These are phyloP conservation scores for Solanum chilense DNA, from an alignment of 257 asterid genomes.

Conservation along the genomic window DNA sequence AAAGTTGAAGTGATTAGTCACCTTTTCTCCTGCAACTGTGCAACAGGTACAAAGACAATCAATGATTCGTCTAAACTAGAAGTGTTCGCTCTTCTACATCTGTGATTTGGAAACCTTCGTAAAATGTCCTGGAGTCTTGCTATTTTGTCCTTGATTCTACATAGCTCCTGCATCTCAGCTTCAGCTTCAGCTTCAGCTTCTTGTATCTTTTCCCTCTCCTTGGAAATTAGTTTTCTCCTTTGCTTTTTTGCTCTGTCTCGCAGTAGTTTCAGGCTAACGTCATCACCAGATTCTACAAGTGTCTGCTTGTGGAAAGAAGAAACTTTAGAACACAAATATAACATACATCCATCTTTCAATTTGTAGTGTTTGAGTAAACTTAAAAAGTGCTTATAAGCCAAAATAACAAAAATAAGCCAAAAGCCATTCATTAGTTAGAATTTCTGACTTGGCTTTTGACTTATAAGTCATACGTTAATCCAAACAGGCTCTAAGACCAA, in stretches of 20 bases:
- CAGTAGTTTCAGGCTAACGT: conserved; percentile 58
- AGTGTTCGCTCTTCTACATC: conserved; percentile 16
- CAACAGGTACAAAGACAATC: conserved; percentile 61
- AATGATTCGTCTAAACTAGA: conserved; percentile 18
- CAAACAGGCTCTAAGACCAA: neutral
- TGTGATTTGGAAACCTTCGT: conserved; percentile 26
- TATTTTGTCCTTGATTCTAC: conserved; percentile 55
- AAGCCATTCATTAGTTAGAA: neutral
- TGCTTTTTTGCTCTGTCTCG: conserved; percentile 57
- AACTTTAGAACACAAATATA: neutral
- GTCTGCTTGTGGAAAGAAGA: conserved; percentile 24
- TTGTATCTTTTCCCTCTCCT: conserved; percentile 8
- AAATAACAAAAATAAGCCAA: too few relatives aligned
- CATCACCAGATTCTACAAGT: conserved; percentile 48
- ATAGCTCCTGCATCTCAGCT: conserved; percentile 65
- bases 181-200: conserved; percentile 75
- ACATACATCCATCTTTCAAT: neutral
- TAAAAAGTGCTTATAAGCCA: neutral
- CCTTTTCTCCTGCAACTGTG: conserved; percentile 65
- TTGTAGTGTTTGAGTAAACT: neutral
- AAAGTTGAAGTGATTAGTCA: conserved; percentile 7
- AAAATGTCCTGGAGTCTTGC: conserved; percentile 42
- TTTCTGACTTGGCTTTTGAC: neutral
- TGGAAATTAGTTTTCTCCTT: conserved; percentile 31
- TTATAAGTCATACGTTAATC: neutral